Base-by-base conservation (phyloP, 2,329 filamentous ascomycete genomes). In the Cercospora sp. region DNA sequence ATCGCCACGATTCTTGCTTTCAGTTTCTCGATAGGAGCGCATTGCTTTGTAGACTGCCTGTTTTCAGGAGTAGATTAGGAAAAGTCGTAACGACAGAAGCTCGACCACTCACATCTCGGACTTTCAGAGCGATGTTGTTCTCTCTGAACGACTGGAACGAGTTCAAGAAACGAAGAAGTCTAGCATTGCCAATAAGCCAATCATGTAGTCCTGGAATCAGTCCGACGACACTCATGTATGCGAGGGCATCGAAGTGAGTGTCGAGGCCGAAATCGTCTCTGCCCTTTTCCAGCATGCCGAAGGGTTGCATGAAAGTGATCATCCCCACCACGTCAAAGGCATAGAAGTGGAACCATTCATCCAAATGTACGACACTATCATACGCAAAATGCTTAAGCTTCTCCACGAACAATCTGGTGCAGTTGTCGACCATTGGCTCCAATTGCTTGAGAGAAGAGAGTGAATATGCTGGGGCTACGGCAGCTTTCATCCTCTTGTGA, bases 371-470 rank as follows among this genome's bases (percentile, higher is more conserved):
- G 26, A 28, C 18, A 10, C 36, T 33, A 20, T 64, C 55, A 3
- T 18, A 10, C 10, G 42, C 23, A 10, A 58, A 26, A 16, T 31
- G 28, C 36, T 64, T 40, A 12, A 66, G 45, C 23, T 68, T 36
- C 6, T 31, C 31, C n/a, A 68, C 55, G 76, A 93, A 93, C 3
- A 91, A 79, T 69, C 86, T 86, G 0, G 90, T 89, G 0, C 89
- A 92, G 67, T 88, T 89, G 75, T 91, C 90, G 53, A 94, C 90
- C 48, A 91, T 88, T 0, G 91, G 90, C 75, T 94, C 91, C 72
- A 92, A 92, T 74, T 91, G 88, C 12, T 92, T 87, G 6, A 94
- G 81, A 0, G 89, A 86, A 7, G 86, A 90, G 89, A 93, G 31
- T 8, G 72, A 69, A 55, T 73, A 73, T 7, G 68, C 28, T 9